Evolutionary conservation across 2,329 filamentous ascomycete genomes (phyloP).

Genomic region (Hymenoscyphus linearis): DNA sequence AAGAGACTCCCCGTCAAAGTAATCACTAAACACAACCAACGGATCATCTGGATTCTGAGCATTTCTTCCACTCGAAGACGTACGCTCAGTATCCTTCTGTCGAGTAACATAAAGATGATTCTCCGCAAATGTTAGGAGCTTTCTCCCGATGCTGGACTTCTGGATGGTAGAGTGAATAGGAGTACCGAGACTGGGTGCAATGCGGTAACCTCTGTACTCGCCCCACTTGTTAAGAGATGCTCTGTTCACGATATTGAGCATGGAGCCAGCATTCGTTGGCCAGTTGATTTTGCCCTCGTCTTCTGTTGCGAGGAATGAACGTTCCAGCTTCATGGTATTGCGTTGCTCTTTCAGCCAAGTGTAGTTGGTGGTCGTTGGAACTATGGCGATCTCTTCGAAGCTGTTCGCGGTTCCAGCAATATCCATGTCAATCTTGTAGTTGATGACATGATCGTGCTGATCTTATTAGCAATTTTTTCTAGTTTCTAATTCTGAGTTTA

Average conservation of each 20-base stretch:
- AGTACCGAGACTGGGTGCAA: conserved; percentile 37
- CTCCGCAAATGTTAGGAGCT: conserved; percentile 44
- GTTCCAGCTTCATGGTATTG: conserved; percentile 32
- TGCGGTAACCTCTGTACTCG: conserved; percentile 46
- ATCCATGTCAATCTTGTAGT: conserved; percentile 51
- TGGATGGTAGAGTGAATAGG: conserved; percentile 41
- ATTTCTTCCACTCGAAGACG: conserved; percentile 41
- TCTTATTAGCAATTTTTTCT: background rate
- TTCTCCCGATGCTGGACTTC: conserved; percentile 42
- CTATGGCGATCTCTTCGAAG: background rate
- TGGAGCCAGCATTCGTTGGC: conserved; percentile 41
- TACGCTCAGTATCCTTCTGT: conserved; percentile 48
- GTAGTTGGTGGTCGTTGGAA: conserved; percentile 20
- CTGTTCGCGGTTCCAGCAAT: conserved; percentile 42
- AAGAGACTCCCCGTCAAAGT: conserved; percentile 41
- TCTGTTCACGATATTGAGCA: conserved; percentile 47
- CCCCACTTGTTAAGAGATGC: conserved; percentile 44
- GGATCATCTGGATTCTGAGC: conserved; percentile 42
- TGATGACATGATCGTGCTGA: conserved; percentile 48
- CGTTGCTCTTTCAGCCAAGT: conserved; percentile 32
- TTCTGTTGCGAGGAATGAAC: conserved; percentile 39
- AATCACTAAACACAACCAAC: conserved; percentile 45
- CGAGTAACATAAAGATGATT: conserved; percentile 46
- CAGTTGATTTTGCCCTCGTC: conserved; percentile 42
- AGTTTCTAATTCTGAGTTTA: background rate